Base-by-base conservation (phyloP, 768 basidiomycete species). In the Cantharellus cinnabarinus region DNA sequence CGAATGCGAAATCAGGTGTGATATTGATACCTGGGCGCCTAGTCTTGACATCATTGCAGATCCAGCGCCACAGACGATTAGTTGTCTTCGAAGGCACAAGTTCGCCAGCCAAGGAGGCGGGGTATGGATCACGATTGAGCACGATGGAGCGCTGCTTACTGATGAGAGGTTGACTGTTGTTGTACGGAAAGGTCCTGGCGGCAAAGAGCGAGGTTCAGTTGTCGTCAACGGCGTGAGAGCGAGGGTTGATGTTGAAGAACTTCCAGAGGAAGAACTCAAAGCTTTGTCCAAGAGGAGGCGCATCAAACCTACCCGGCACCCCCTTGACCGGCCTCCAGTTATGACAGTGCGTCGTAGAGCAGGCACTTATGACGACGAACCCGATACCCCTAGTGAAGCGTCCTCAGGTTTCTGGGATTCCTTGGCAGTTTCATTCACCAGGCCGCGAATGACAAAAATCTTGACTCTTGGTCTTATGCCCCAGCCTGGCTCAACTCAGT, bases 281-380 rank as follows among this genome's bases (percentile, higher is more conserved):
- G 70, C 77, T 3, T 74, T 95, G 50, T 74, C 79, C 66, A 86
- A 83, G 69, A 79, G 80, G 73, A 97, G 93, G 70, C 79, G 94
- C 4, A 74, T 89, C 55, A 89, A 89, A 68, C 88, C 89, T 3
- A 72, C 74, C 2, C 79, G 94, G 41, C 82, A 93, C 57, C 93
- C 95, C 2, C 76, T 99, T 20, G 95, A 99, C 68, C 91, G 93
- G 64, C 93, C 91, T 0, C 88, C 83, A 3, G 87, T 90, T 2
- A 71, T 86, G 58, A 74, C 81, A 39, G 80, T 76, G 50, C 81
- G 87, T 59, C 76, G 83, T 48, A 76, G 83, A 48, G 77, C 75
- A 58, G 82, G 78, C 29, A 86, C 89, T 62, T 85, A 83, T 83
- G 79, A 77, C 63, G 41, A 55, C 34, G 63, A 62, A n/a, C 77